Conservation (phyloP, 1,284 basidiomycete species). For the Trametes versicolor region DNA sequence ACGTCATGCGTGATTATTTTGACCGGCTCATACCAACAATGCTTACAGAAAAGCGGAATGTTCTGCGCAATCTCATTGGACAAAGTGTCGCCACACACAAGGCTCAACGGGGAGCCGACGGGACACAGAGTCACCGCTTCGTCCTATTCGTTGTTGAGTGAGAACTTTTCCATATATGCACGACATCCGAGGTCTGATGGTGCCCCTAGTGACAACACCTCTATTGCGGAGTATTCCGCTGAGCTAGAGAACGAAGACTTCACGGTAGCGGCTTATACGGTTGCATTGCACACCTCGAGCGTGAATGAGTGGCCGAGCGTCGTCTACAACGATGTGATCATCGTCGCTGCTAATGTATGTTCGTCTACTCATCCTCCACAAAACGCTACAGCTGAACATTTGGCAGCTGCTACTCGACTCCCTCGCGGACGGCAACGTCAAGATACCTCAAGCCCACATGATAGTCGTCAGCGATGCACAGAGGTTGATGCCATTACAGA, state of each 20-base stretch:
- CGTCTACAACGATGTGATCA: constrained; percentile 32
- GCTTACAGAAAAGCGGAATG: constrained; percentile 23
- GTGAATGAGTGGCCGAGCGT: constrained; percentile 30
- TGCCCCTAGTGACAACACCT: constrained; percentile 26
- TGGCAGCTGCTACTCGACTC: constrained; percentile 44
- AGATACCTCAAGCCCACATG: constrained; percentile 52
- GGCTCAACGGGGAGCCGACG: constrained; percentile 7
- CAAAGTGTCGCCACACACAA: constrained; percentile 26
- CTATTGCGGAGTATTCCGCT: constrained; percentile 26
- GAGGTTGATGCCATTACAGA: constrained; percentile 36
- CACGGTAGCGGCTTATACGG: constrained; percentile 29
- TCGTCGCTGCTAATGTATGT: constrained; percentile 32
- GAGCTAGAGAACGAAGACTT: constrained; percentile 31
- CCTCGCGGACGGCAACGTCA: constrained; percentile 44
- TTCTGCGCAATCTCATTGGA: constrained; percentile 20
- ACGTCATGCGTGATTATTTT: background rate
- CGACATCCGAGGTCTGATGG: background rate
- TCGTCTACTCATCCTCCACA: background rate
- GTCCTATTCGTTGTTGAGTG: constrained; percentile 35
- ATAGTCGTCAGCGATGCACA: constrained; percentile 54
- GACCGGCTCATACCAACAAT: background rate
- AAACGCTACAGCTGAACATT: no score
- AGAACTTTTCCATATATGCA: constrained; percentile 1
- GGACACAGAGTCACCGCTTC: constrained; percentile 24
- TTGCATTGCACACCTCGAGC: constrained; percentile 29